Conservation (phyloP, 257 asterid genomes). For the Osmanthus fragrans region DNA sequence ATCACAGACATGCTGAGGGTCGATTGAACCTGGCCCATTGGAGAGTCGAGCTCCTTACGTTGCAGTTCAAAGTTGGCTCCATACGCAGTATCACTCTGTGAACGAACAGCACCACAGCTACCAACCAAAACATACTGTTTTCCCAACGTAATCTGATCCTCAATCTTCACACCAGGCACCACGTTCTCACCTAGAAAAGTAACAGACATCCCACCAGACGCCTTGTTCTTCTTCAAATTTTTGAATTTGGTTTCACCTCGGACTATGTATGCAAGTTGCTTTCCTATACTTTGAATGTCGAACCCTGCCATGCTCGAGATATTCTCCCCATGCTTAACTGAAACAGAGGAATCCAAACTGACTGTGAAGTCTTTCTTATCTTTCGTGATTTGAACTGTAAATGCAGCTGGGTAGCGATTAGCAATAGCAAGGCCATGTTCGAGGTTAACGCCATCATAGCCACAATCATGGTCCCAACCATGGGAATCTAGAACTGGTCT, state of each 20-base stretch:
- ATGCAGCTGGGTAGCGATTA: slow-evolving; percentile 61
- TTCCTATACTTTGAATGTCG: slow-evolving; percentile 86
- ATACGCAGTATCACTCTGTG: slow-evolving; percentile 73
- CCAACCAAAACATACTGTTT: slow-evolving; percentile 74
- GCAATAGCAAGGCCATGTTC: slow-evolving; percentile 75
- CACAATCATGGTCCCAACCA: slow-evolving; percentile 99
- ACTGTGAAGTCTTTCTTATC: slow-evolving; percentile 89
- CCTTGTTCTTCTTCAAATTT: slow-evolving; percentile 61
- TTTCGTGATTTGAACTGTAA: slow-evolving; percentile 78
- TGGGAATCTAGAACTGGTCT: slow-evolving; percentile 92
- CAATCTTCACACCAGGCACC: slow-evolving; percentile 77
- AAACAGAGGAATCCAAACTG: slow-evolving; percentile 72
- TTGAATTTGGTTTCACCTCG: slow-evolving; percentile 84
- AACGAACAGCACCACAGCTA: slow-evolving; percentile 75
- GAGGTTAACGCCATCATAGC: slow-evolving; percentile 94
- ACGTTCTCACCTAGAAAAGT: slow-evolving; percentile 81
- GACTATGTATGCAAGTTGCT: slow-evolving; percentile 80
- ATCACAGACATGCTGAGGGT: slow-evolving; percentile 70
- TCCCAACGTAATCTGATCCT: slow-evolving; percentile 72
- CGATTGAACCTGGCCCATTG: slow-evolving; percentile 90
- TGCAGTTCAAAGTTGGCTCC: slow-evolving; percentile 93
- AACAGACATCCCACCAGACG: slow-evolving; percentile 67
- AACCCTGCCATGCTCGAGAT: slow-evolving; percentile 84
- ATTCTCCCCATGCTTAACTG: slow-evolving; percentile 73
- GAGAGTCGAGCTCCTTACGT: slow-evolving; percentile 75